phyloP scores from a whole-genome alignment of 1,139 yeast genomes.

The Ogataea hybrid region DNA sequence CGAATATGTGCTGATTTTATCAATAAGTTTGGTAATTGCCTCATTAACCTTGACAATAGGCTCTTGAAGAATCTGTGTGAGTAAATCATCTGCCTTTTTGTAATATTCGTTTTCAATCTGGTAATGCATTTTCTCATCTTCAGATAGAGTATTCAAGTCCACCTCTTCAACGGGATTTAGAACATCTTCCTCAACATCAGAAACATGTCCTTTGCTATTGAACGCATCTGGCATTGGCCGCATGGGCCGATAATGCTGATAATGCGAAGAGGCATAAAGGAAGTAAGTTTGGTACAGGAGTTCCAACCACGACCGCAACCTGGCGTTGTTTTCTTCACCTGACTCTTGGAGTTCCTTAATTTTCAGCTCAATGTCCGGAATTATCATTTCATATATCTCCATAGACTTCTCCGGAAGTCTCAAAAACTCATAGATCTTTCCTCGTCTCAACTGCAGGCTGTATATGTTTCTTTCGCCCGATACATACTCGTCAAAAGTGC shows the following conservation, averaged over 20 bases:
- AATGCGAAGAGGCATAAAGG: conserved; percentile 78
- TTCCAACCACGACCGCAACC: conserved; percentile 49
- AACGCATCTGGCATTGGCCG: conserved; percentile 31
- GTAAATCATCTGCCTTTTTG: conserved; percentile 27
- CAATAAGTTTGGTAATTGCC: conserved; percentile 20
- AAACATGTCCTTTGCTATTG: conserved; percentile 19
- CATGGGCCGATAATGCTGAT: conserved; percentile 54
- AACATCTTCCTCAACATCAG: conserved; percentile 23
- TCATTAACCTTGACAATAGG: conserved; percentile 27
- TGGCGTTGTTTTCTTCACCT: conserved; percentile 24
- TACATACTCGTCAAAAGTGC: conserved; percentile 48
- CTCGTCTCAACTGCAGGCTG: conserved; percentile 37
- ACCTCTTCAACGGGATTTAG: conserved; percentile 30
- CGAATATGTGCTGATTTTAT: conserved; percentile 9
- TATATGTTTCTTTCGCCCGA: conserved; percentile 49
- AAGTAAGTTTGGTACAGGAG: conserved; percentile 73
- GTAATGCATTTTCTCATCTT: conserved; percentile 23
- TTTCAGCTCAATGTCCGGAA: conserved; percentile 38
- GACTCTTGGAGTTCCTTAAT: conserved; percentile 21
- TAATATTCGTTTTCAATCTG: conserved; percentile 28
- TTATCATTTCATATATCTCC: conserved; percentile 39
- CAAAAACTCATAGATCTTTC: conserved; percentile 59
- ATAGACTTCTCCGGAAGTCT: conserved; percentile 52
- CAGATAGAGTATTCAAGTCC: conserved; percentile 21
- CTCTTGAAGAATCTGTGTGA: conserved; percentile 27